Evolutionary conservation across 441 rosid species (phyloP).

Genomic region (Omphalea diandra): DNA sequence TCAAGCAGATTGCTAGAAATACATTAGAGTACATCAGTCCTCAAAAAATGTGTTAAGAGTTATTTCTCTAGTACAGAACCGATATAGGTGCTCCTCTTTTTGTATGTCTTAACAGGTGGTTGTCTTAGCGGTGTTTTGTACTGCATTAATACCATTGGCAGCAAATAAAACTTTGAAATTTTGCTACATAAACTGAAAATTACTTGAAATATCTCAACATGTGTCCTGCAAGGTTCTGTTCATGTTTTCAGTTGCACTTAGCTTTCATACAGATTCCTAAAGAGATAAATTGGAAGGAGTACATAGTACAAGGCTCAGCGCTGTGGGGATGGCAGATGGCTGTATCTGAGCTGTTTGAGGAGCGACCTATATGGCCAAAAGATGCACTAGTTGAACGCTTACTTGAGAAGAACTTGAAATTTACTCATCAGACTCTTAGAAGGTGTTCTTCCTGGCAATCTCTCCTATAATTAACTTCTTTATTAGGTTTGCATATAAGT

Average conservation of each 20-base stretch:
- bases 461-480: slow-evolving; percentile 16
- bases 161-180: background rate
- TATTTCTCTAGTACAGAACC: background rate
- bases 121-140: background rate
- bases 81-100: background rate
- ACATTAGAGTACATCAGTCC: background rate
- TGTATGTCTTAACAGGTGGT: background rate
- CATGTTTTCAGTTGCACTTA: slow-evolving; percentile 39
- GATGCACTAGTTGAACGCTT: slow-evolving; percentile 62
- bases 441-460: slow-evolving; percentile 51
- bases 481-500: slow-evolving; percentile 16
- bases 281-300: slow-evolving; percentile 72
- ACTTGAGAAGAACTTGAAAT: slow-evolving; percentile 64
- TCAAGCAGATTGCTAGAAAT: background rate
- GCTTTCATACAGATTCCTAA: slow-evolving; percentile 82
- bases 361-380: slow-evolving; percentile 92
- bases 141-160: background rate
- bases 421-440: slow-evolving; percentile 56
- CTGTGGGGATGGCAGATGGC: slow-evolving; percentile 78
- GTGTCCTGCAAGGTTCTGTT: slow-evolving; percentile 12
- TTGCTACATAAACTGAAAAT: background rate
- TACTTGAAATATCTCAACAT: slow-evolving; percentile 9
- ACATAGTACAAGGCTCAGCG: slow-evolving; percentile 47
- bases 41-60: background rate
- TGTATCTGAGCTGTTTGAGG: slow-evolving; percentile 81